Conservation (phyloP, 2,329 filamentous ascomycete genomes). For the Penicillium hesseltinei region DNA sequence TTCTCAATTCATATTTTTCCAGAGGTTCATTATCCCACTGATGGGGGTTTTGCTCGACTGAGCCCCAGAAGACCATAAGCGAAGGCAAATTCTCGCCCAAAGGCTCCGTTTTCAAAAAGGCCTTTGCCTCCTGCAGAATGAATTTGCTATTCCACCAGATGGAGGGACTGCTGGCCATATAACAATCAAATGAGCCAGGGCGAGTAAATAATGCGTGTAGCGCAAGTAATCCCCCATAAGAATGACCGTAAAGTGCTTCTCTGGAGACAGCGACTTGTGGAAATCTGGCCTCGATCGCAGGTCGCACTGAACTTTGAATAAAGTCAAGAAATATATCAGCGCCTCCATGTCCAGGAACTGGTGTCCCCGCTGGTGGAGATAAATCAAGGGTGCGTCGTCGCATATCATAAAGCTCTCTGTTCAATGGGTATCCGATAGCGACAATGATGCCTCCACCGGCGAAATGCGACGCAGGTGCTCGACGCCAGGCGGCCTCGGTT, state of each 20-base stretch:
- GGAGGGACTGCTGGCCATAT: slow-evolving; percentile 49
- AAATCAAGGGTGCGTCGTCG: slow-evolving; percentile 11
- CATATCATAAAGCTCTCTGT: slow-evolving; percentile 9
- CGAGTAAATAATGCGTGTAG: slow-evolving; percentile 48
- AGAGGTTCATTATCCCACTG: slow-evolving; percentile 32
- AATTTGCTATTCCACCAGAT: slow-evolving; percentile 50
- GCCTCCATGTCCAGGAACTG: neutral
- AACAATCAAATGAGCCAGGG: slow-evolving; percentile 46
- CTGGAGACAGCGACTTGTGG: slow-evolving; percentile 25
- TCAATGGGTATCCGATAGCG: slow-evolving; percentile 23
- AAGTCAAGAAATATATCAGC: slow-evolving; percentile 15
- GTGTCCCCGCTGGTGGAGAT: slow-evolving; percentile 4
- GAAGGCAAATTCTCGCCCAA: slow-evolving; percentile 22
- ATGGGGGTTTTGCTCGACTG: slow-evolving; percentile 34
- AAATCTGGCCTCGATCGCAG: slow-evolving; percentile 7
- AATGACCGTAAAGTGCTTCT: slow-evolving; percentile 52
- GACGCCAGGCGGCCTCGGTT: slow-evolving; percentile 23
- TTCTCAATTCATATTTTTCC: slow-evolving; percentile 31
- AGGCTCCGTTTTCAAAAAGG: slow-evolving; percentile 24
- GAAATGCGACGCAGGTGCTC: slow-evolving; percentile 14
- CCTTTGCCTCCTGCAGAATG: slow-evolving; percentile 36
- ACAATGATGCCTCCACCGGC: slow-evolving; percentile 20
- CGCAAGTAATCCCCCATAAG: slow-evolving; percentile 50
- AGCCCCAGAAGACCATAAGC: slow-evolving; percentile 30
- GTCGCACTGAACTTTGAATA: slow-evolving; percentile 9